Evolutionary conservation across 2,329 filamentous ascomycete genomes (phyloP).

Genomic region (Dothistroma septosporum): DNA sequence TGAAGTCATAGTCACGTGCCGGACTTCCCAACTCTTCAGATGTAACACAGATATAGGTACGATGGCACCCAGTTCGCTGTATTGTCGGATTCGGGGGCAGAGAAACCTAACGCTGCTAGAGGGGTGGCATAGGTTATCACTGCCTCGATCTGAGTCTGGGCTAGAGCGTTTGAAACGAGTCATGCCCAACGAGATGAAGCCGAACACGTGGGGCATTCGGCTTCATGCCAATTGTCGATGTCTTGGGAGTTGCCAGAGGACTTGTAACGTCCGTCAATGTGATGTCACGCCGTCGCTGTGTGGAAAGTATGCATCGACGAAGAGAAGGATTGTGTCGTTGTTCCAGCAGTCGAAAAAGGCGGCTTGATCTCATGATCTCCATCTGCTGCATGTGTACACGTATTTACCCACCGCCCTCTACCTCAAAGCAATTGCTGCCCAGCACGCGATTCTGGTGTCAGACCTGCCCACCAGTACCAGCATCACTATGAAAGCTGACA

Average conservation of each 20-base stretch:
- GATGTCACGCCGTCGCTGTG: no score
- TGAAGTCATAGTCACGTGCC: background rate
- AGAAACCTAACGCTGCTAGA: background rate
- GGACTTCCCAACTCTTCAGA: background rate
- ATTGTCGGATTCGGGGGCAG: background rate
- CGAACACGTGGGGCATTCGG: background rate
- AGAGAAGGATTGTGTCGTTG: no score
- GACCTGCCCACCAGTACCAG: constrained; percentile 4
- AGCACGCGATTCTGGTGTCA: background rate
- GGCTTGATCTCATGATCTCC: no score
- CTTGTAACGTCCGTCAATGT: no score
- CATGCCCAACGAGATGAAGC: background rate
- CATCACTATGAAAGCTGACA: constrained; percentile 9
- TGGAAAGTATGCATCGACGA: no score
- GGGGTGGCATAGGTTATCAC: background rate
- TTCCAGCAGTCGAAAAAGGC: no score
- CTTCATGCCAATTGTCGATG: no score
- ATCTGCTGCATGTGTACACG: no score
- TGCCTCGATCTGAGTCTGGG: background rate
- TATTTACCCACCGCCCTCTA: no score
- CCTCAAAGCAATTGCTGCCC: background rate
- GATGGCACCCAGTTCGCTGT: background rate
- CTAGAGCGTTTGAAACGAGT: background rate
- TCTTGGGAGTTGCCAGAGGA: no score
- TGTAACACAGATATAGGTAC: background rate